These are phyloP conservation scores for Isabelozyma pseudorhagii DNA, from an alignment of 805 yeast genomes.

Conservation along the genomic window DNA sequence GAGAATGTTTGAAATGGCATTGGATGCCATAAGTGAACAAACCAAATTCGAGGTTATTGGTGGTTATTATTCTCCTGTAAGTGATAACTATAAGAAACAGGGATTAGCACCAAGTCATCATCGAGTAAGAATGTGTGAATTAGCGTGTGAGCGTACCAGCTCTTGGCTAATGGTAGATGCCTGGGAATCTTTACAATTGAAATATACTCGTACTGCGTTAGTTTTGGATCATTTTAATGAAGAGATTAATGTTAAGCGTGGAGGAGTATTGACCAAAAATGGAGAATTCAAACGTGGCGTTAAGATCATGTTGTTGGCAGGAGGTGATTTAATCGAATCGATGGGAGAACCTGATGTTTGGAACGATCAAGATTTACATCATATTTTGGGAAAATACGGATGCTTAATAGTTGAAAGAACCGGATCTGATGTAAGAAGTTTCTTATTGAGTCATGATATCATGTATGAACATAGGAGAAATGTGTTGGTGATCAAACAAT, in stretches of 20 bases:
- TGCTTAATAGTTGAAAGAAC: slow-evolving; percentile 96
- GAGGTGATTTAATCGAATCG: slow-evolving; percentile 95
- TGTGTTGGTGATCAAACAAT: slow-evolving; percentile 90
- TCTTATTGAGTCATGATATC: slow-evolving; percentile 88
- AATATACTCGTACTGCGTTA: slow-evolving; percentile 89
- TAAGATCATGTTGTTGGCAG: slow-evolving; percentile 93
- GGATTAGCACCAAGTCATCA: slow-evolving; percentile 88
- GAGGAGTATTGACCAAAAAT: slow-evolving; percentile 66
- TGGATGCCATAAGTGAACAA: slow-evolving; percentile 87
- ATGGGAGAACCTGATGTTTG: slow-evolving; percentile 99
- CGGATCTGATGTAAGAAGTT: slow-evolving; percentile 92
- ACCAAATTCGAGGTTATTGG: slow-evolving; percentile 95
- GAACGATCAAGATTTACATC: slow-evolving; percentile 95
- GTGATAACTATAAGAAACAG: slow-evolving; percentile 87
- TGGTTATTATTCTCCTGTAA: slow-evolving; percentile 93
- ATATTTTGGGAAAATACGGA: slow-evolving; percentile 92
- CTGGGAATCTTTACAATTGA: slow-evolving; percentile 93
- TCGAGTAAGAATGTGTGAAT: slow-evolving; percentile 95
- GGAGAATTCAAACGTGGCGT: slow-evolving; percentile 69
- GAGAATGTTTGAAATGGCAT: slow-evolving; percentile 98
- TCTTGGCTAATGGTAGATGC: slow-evolving; percentile 99
- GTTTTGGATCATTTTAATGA: slow-evolving; percentile 96
- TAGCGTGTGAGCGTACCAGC: slow-evolving; percentile 95
- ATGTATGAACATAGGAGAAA: slow-evolving; percentile 96
- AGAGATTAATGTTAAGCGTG: slow-evolving; percentile 86